Evolutionary conservation across 106 monocot species (phyloP).

Genomic region (Phalaenopsis equestris): DNA sequence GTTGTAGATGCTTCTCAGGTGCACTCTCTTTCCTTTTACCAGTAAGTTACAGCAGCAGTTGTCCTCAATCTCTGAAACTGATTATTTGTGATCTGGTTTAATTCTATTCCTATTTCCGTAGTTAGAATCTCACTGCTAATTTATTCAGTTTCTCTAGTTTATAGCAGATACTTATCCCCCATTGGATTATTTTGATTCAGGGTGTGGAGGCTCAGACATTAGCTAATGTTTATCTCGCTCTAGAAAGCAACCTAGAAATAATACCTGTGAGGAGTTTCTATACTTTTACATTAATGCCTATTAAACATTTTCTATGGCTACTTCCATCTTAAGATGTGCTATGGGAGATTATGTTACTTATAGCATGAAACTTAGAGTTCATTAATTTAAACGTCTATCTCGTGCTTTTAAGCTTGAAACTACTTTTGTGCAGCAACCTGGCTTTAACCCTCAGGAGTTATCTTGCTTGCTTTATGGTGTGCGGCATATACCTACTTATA

Average conservation of each 20-base stretch:
- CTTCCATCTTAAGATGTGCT: neutral
- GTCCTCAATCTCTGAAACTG: neutral
- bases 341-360: neutral
- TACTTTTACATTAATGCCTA: neutral
- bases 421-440: neutral
- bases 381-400: neutral
- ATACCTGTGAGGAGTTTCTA: constrained; percentile 62
- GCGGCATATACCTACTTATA: neutral
- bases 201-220: constrained; percentile 98
- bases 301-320: neutral
- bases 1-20: constrained; percentile 99
- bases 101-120: neutral
- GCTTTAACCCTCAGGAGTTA: neutral
- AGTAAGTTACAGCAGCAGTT: constrained; percentile 16
- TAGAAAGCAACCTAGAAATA: constrained; percentile 93
- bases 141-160: neutral
- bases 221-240: constrained; percentile 95
- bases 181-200: constrained; percentile 31
- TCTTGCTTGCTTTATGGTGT: neutral
- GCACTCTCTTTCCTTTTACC: constrained; percentile 16
- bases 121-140: neutral
- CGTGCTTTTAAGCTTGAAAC: neutral
- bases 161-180: constrained; percentile 3
- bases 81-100: neutral
- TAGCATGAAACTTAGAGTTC: neutral